A percentile compares a stretch with the other conserved stretches of the same genome.
Conservation (phyloP, 371 early-diverging fungal genomes). For the Haplosporangium sp. region DNA sequence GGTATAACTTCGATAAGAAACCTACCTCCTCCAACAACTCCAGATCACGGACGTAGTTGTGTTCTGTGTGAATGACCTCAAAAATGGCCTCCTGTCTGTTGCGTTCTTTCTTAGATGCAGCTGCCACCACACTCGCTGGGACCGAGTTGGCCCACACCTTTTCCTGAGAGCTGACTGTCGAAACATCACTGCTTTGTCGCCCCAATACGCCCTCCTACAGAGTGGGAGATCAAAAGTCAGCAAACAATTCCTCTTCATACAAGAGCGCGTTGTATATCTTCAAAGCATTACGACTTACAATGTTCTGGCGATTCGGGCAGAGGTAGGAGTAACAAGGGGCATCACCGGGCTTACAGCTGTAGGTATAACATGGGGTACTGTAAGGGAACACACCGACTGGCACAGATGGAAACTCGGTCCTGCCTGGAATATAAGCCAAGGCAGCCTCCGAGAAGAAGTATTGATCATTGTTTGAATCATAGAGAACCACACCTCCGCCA, state of each 20-base stretch:
- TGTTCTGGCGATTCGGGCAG: constrained; percentile 43
- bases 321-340: constrained; percentile 48
- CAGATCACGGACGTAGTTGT: constrained; percentile 89
- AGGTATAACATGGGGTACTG: constrained; percentile 37
- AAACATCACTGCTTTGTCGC: constrained; percentile 38
- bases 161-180: constrained; percentile 35
- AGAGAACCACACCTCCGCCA: constrained; percentile 39
- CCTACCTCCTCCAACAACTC: constrained; percentile 76
- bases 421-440: constrained; percentile 37
- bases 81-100: constrained; percentile 93
- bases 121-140: constrained; percentile 75
- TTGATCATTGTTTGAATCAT: constrained; percentile 49
- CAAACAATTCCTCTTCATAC: neutral
- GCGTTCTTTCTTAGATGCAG: constrained; percentile 79
- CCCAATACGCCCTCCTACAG: constrained; percentile 28
- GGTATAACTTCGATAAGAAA: neutral
- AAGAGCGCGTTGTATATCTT: too few species aligned
- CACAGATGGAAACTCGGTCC: constrained; percentile 37
- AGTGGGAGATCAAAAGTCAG: neutral
- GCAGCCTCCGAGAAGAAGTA: constrained; percentile 46
- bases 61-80: constrained; percentile 91
- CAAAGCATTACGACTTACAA: constrained; percentile 23
- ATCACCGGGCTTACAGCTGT: constrained; percentile 41
- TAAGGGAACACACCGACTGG: constrained; percentile 49
- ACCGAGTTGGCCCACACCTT: constrained; percentile 73